phyloP scores from a whole-genome alignment of 768 basidiomycete genomes.

The Peribolospora kevripleyi region DNA sequence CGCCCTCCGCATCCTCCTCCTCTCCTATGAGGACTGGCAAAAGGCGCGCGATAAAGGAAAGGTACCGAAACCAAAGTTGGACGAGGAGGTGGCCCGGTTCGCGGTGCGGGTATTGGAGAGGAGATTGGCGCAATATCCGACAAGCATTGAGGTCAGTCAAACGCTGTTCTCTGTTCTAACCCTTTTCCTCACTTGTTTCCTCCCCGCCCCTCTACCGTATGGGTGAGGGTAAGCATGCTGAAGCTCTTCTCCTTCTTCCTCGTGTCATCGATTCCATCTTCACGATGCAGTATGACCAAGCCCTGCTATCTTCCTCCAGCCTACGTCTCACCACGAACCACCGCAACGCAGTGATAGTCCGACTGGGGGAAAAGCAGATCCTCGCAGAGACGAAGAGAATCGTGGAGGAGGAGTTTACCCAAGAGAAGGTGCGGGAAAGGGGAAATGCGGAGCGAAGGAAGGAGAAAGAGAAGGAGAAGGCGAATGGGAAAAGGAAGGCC shows the following conservation, averaged over 20 bases:
- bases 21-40: slow-evolving; percentile 35
- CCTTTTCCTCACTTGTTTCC: background rate
- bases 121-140: slow-evolving; percentile 34
- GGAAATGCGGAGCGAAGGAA: background rate
- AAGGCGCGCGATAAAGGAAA: slow-evolving; percentile 37
- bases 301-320: slow-evolving; percentile 15
- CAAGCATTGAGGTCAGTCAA: slow-evolving; percentile 32
- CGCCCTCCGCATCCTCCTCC: slow-evolving; percentile 37
- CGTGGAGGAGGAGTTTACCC: slow-evolving; percentile 1
- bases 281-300: slow-evolving; percentile 26
- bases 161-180: background rate
- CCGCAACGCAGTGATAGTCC: slow-evolving; percentile 41
- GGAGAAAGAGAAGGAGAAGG: background rate
- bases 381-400: slow-evolving; percentile 20
- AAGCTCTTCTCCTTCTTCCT: background rate
- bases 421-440: background rate
- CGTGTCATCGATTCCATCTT: background rate
- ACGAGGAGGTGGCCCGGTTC: slow-evolving; percentile 27
- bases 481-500: background rate
- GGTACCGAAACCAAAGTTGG: slow-evolving; percentile 46
- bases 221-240: background rate
- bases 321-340: slow-evolving; percentile 24
- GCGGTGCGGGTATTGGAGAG: slow-evolving; percentile 28
- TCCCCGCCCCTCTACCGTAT: background rate
- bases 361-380: slow-evolving; percentile 57